A percentile compares a stretch with the other conserved stretches of the same genome.
phyloP scores from a whole-genome alignment of 371 early-diverging fungal genomes.

The Mortierella polycephala region DNA sequence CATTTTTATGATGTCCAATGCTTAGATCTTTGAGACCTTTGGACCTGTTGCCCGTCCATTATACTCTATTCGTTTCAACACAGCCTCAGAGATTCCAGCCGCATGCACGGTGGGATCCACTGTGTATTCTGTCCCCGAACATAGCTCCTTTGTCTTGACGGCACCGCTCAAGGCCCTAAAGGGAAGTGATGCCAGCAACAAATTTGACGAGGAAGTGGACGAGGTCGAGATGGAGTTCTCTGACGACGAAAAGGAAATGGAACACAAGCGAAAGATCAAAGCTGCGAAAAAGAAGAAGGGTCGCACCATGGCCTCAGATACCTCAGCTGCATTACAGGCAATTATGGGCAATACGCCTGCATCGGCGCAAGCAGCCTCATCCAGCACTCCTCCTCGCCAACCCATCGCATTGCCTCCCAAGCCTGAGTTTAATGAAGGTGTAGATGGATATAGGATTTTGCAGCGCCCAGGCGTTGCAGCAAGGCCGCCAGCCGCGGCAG shows the following conservation, averaged over 20 bases:
- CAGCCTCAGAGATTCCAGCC: slow-evolving; percentile 66
- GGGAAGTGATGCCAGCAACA: slow-evolving; percentile 93
- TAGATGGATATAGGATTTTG: slow-evolving; percentile 48
- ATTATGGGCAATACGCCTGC: slow-evolving; percentile 14
- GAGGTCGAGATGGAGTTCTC: slow-evolving; percentile 87
- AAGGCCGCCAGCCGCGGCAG: background rate
- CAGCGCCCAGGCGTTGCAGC: slow-evolving; percentile 36
- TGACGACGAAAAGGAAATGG: slow-evolving; percentile 86
- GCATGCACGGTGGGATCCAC: slow-evolving; percentile 59
- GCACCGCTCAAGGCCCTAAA: slow-evolving; percentile 72
- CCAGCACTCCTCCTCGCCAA: slow-evolving; percentile 8
- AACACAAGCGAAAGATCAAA: slow-evolving; percentile 61
- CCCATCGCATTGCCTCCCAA: slow-evolving; percentile 38
- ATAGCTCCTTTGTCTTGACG: slow-evolving; percentile 76
- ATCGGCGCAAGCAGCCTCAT: background rate
- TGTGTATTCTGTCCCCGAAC: slow-evolving; percentile 73
- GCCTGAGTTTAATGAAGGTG: slow-evolving; percentile 27
- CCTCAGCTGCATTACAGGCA: slow-evolving; percentile 33
- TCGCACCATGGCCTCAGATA: slow-evolving; percentile 23
- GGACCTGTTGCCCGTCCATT: slow-evolving; percentile 89
- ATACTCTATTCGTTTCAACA: slow-evolving; percentile 84
- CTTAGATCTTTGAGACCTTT: slow-evolving; percentile 90
- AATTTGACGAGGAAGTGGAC: slow-evolving; percentile 90
- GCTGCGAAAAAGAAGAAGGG: slow-evolving; percentile 34
- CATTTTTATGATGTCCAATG: background rate